Percentiles rank a stretch among this genome's conserved stretches.
Evolutionary conservation across 2,329 filamentous ascomycete genomes (phyloP).

Genomic region (Sporothrix mexicana): DNA sequence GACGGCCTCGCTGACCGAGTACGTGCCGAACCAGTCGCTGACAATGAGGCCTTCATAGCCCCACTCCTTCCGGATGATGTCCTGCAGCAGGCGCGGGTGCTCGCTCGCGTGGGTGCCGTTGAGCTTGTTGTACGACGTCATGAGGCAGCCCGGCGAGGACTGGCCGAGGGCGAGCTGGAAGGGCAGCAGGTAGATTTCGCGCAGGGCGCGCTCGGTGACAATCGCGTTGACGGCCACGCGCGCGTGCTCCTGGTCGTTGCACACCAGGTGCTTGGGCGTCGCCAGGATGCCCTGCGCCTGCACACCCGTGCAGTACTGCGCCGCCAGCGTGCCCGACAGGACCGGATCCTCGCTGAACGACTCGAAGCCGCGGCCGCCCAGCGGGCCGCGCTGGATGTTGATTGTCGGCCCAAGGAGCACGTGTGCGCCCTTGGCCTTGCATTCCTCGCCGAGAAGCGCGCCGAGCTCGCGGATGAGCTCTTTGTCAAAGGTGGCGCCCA

Average conservation of each 20-base stretch:
- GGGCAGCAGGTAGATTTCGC: constrained; percentile 49
- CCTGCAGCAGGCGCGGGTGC: constrained; percentile 45
- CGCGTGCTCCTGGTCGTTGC: constrained; percentile 50
- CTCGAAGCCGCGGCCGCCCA: constrained; percentile 51
- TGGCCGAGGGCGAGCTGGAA: constrained; percentile 49
- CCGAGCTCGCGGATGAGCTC: constrained; percentile 67
- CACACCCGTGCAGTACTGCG: constrained; percentile 46
- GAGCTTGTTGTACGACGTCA: constrained; percentile 51
- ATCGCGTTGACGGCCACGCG: constrained; percentile 46
- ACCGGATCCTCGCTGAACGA: constrained; percentile 49
- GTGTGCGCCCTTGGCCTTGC: constrained; percentile 70
- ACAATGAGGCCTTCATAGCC: constrained; percentile 48
- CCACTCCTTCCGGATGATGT: constrained; percentile 49
- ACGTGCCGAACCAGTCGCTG: constrained; percentile 49
- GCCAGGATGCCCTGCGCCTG: constrained; percentile 46
- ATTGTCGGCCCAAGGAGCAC: constrained; percentile 68
- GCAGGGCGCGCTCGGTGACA: constrained; percentile 48
- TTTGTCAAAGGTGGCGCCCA: constrained; percentile 71
- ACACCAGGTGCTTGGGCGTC: constrained; percentile 51
- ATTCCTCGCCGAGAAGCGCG: constrained; percentile 69
- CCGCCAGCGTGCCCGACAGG: constrained; percentile 46
- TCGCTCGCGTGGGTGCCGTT: constrained; percentile 49
- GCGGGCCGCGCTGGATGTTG: constrained; percentile 49
- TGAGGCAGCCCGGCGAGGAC: constrained; percentile 45
- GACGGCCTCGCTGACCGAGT: constrained; percentile 40